Base-by-base conservation (phyloP, 2,329 filamentous ascomycete species). In the Aspergillus latus region DNA sequence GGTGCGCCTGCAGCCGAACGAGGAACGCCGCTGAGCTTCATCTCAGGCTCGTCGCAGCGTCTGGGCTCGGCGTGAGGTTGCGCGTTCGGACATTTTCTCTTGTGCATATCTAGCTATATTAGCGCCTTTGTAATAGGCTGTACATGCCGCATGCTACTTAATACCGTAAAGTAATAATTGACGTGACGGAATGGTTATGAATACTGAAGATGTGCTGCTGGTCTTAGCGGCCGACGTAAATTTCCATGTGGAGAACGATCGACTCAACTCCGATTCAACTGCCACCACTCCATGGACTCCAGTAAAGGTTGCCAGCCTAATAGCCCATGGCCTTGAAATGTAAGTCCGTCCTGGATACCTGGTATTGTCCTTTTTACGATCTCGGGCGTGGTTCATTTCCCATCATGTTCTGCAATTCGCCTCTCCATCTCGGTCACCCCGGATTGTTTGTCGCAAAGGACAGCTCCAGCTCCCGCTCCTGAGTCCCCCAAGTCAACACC, bases 31-130 rank as follows among this genome's bases (percentile, higher is more conserved):
- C 78, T 88, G 64, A 85, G 85, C 53, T 82, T 89, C 57, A 78
- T 89, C 44, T 85, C 83, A n/a, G 85, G 83, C 15, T 64, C 71
- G 49, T 82, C 81, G 26, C 88, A 91, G 71, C 82, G 89, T 61
- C 76, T 92, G 43, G 88, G 89, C 1, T 82, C 44, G 5, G 21
- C 88, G 49, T 92, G 74, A 83, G 46, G 45, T 16, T 45, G 50
- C 29, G 45, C 42, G 32, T 4, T 40, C 21, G 29, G 32, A 11
- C 28, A 47, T 37, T 62, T 48, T 48, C 62, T 69, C 64, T 63
- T 69, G 63, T 72, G 66, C 66, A 73, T 71, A 72, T 65, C 63
- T 66, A 66, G 39, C 53, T 54, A 54, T 34, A 44, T 43, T 57
- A 54, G 29, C 47, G 47, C 37, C 49, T 59, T 49, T 54, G 43